phyloP scores from a whole-genome alignment of 148 eudicot genomes.

The Euryodendron excelsum region DNA sequence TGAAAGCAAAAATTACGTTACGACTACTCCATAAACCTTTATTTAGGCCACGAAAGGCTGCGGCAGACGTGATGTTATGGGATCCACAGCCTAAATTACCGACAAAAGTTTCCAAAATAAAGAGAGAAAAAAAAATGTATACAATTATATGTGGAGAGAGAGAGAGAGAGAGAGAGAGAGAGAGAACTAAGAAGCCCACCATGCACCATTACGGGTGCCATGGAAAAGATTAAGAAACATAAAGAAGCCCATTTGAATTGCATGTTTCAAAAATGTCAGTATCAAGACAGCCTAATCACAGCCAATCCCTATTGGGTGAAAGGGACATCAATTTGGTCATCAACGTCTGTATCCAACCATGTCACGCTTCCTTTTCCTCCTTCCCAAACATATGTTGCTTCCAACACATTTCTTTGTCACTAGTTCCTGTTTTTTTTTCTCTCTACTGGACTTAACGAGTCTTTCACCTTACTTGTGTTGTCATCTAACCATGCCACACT shows the following conservation, averaged over 20 bases:
- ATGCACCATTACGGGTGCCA: neutral
- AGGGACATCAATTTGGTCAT: neutral
- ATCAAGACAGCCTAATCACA: slow-evolving; percentile 6
- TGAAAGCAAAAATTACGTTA: neutral
- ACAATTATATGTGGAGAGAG: neutral
- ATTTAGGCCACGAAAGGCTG: neutral
- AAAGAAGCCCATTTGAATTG: neutral
- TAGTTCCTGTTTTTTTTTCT: neutral
- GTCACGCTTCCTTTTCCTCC: slow-evolving; percentile 10
- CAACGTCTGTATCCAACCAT: slow-evolving; percentile 4
- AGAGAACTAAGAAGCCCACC: neutral
- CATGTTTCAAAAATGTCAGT: neutral
- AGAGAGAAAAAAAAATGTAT: neutral
- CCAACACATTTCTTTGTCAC: slow-evolving; percentile 3
- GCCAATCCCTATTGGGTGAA: neutral
- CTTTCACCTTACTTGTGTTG: neutral
- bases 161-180: neutral
- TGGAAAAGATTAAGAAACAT: neutral
- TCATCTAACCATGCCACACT: neutral
- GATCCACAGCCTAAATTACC: neutral
- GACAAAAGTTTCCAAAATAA: neutral
- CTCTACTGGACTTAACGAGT: neutral
- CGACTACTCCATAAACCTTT: neutral
- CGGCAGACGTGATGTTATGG: neutral
- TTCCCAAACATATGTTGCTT: neutral